Evolutionary conservation across 371 early-diverging fungal species (phyloP), one percentile per base, ranked within the genome.

Genomic region (Zopfochytrium polystomum): DNA sequence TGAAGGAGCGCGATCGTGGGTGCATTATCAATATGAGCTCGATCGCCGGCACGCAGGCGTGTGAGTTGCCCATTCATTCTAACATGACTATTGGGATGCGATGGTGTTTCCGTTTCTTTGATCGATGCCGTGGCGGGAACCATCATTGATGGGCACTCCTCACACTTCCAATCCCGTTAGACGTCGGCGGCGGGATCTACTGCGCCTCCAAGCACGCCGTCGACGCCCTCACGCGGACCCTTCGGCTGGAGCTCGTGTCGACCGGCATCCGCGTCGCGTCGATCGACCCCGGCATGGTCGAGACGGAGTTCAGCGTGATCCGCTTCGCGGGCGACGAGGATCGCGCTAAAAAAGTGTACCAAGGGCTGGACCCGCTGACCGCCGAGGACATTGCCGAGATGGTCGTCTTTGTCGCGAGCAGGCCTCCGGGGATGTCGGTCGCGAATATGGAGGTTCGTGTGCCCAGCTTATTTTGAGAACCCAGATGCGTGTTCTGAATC

Each of bases 161-260:
- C n/a, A n/a, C n/a, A n/a, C n/a, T n/a, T n/a, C n/a, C n/a, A n/a
- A n/a, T n/a, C n/a, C n/a, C n/a, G n/a, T n/a, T n/a, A n/a, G n/a
- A 90, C 63, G 77, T 84, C 15, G 83, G 82, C 11, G 95, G 94
- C 2, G 86, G 90, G 35, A 78, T 93, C 31, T 95, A 96, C 70
- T 92, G 95, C 56, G 97, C 92, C 6, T 78, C 90, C 38, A 96
- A 95, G 71, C 86, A 87, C 63, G 95, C 95, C 0, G 89, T 94
- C 1, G 87, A 88, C 47, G 92, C 94, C 4, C n/a, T n/a, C n/a
- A 74, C 69, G 4, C 4, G 65, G 35, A 72, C 93, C 0, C 68
- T 96, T 66, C 68, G 90, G 6, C 77, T 82, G 50, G 96, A 96
- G 70, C 82, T 92, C 3, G 79, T 90, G 7, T 73, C 78, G 43